Percentiles rank a stretch among this genome's conserved stretches.
phyloP scores from a whole-genome alignment of 1,284 basidiomycete genomes.

The Boletellus sp. region DNA sequence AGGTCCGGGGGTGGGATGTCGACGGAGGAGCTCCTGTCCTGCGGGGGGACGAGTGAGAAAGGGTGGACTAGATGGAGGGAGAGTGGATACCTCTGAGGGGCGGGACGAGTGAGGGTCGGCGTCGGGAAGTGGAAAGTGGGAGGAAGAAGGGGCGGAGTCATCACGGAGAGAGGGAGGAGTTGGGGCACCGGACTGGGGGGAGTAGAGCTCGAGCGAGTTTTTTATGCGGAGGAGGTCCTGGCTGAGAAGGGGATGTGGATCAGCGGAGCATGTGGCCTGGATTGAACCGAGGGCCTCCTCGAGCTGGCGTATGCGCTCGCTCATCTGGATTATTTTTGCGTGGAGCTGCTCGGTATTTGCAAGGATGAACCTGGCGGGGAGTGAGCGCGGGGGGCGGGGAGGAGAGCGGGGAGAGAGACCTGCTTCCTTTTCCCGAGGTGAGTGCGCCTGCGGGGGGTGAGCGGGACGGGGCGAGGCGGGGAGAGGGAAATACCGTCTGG shows the following conservation, averaged over 20 bases:
- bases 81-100: constrained; percentile 25
- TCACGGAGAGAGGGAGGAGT: constrained; percentile 2
- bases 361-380: constrained; percentile 53
- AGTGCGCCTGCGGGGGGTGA: constrained; percentile 50
- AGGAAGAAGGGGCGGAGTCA: constrained; percentile 16
- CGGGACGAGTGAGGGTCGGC: constrained; percentile 11
- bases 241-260: constrained; percentile 54
- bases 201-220: constrained; percentile 61
- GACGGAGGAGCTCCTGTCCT: constrained; percentile 27
- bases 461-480: neutral
- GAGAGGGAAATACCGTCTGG: constrained; percentile 46
- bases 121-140: constrained; percentile 11
- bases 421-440: constrained; percentile 72
- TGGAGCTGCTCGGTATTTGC: constrained; percentile 73
- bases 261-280: constrained; percentile 29
- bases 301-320: constrained; percentile 61
- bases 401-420: constrained; percentile 31
- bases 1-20: constrained; percentile 21
- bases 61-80: neutral
- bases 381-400: constrained; percentile 4
- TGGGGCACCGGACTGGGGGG: constrained; percentile 31
- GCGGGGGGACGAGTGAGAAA: neutral
- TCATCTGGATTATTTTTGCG: constrained; percentile 65
- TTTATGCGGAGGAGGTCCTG: constrained; percentile 60
- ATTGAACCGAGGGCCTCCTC: constrained; percentile 55